These are phyloP conservation scores for Carex parvula DNA, from an alignment of 176 grass and related monocot genomes.

Conservation along the genomic window DNA sequence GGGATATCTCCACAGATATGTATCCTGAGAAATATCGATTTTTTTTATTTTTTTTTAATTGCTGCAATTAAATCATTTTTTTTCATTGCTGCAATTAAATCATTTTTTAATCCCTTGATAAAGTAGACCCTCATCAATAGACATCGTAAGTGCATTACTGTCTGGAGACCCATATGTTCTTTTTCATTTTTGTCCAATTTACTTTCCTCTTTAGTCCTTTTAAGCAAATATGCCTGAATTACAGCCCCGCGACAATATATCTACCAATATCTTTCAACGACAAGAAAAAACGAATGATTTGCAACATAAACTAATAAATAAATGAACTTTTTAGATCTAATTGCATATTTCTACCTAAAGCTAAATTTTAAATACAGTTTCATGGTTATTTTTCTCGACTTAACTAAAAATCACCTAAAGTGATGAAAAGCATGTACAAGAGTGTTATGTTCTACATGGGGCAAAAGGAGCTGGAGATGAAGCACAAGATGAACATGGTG, in stretches of 20 bases:
- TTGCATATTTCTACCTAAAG: background rate
- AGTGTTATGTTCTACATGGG: slow-evolving; percentile 93
- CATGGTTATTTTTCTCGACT: background rate
- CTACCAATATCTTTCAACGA: background rate
- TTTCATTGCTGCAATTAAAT: background rate
- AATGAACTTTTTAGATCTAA: background rate
- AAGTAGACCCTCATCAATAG: background rate
- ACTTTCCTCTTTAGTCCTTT: background rate
- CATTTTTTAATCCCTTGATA: background rate
- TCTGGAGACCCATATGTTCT: background rate
- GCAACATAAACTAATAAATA: background rate
- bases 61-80: too few relatives aligned
- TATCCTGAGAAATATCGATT: slow-evolving; percentile 40
- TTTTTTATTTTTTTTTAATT: background rate
- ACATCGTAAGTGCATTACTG: background rate
- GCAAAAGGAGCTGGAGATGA: slow-evolving; percentile 90
- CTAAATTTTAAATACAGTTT: background rate
- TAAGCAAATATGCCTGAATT: background rate
- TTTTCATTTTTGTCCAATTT: background rate
- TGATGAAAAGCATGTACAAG: slow-evolving; percentile 87
- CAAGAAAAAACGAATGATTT: slow-evolving; percentile 1
- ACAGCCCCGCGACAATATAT: background rate
- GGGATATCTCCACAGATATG: slow-evolving; percentile 81
- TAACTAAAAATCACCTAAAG: slow-evolving; percentile 23
- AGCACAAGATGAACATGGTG: slow-evolving; percentile 80